Evolutionary conservation across 306 rosid species (phyloP).

Genomic region (Carpinus fangiana): DNA sequence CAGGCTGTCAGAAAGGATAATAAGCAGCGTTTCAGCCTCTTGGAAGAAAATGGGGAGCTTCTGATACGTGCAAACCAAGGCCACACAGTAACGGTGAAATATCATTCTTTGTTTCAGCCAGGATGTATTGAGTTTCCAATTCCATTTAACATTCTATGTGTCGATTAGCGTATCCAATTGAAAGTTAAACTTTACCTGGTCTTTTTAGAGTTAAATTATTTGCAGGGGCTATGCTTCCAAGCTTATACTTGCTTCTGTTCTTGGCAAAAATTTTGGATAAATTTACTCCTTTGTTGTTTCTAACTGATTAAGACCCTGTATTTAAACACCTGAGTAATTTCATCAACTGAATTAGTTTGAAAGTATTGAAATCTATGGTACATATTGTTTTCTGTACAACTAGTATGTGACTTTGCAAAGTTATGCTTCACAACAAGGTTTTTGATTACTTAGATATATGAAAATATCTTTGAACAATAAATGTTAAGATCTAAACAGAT

Average conservation of each 20-base stretch:
- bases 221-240: background rate
- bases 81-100: slow-evolving; percentile 65
- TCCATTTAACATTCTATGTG: background rate
- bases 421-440: too few relatives aligned
- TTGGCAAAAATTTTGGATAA: background rate
- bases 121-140: background rate
- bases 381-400: too few relatives aligned
- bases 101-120: slow-evolving; percentile 8
- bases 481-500: too few relatives aligned
- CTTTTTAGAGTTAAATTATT: background rate
- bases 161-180: background rate
- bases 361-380: background rate
- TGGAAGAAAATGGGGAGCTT: slow-evolving; percentile 79
- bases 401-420: too few relatives aligned
- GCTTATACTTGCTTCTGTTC: background rate
- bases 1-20: slow-evolving; percentile 86
- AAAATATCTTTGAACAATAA: too few relatives aligned
- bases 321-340: background rate
- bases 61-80: slow-evolving; percentile 94
- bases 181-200: background rate
- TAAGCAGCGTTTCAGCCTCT: slow-evolving; percentile 84
- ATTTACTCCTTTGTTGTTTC: background rate
- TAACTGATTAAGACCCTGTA: background rate
- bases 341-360: background rate
- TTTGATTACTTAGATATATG: too few relatives aligned